Conservation (phyloP, 2,329 filamentous ascomycete genomes). For the Zelopaecilomyces penicillatus region DNA sequence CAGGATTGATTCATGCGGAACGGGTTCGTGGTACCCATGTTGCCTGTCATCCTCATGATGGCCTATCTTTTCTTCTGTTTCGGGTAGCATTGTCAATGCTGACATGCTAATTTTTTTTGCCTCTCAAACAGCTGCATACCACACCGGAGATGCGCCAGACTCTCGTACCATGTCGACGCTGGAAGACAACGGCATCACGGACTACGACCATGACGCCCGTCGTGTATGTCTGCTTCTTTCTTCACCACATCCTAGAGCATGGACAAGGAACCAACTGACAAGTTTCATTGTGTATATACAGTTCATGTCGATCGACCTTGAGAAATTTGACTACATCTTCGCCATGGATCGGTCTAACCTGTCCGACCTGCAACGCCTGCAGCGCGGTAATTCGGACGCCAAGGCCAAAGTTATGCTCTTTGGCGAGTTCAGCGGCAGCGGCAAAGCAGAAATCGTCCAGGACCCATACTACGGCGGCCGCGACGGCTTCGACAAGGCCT, state of each 20-base stretch:
- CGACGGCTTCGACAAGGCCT: constrained; percentile 77
- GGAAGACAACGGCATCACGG: constrained; percentile 60
- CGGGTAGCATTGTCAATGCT: background rate
- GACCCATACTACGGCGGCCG: constrained; percentile 91
- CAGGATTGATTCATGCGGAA: constrained; percentile 81
- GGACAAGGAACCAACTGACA: background rate
- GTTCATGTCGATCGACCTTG: constrained; percentile 62
- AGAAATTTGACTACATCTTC: constrained; percentile 83
- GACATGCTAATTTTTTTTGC: background rate
- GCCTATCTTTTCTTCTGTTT: no score
- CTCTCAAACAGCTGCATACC: constrained; percentile 60
- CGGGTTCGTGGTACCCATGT: constrained; percentile 35
- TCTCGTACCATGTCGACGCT: constrained; percentile 76
- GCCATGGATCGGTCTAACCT: constrained; percentile 89
- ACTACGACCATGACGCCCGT: constrained; percentile 70
- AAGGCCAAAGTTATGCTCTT: constrained; percentile 70
- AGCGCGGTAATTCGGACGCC: constrained; percentile 46
- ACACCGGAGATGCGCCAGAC: constrained; percentile 69
- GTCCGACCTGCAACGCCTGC: constrained; percentile 55
- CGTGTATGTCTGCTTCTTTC: constrained; percentile 43
- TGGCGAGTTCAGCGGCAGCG: constrained; percentile 66
- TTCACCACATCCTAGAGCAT: background rate
- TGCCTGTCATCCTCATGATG: background rate
- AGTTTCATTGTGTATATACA: constrained; percentile 15
- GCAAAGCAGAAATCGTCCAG: constrained; percentile 59